A percentile compares a stretch with the other conserved stretches of the same genome.
Conservation (phyloP, 345 rosid species). For the Arabis hirsuta region DNA sequence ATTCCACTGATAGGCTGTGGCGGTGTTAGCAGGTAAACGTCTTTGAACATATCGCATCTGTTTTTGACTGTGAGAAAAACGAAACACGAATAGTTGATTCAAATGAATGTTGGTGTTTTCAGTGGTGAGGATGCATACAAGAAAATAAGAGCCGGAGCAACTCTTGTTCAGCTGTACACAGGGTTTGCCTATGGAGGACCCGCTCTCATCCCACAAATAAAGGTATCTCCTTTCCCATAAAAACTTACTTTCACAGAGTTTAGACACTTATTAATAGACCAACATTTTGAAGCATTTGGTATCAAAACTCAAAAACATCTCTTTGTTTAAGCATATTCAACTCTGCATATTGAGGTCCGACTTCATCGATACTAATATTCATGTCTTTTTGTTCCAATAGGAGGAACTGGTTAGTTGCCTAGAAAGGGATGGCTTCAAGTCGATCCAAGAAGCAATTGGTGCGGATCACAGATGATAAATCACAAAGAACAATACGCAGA, state of each 20-base stretch:
- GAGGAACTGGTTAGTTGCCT: constrained; percentile 84
- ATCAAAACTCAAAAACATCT: neutral
- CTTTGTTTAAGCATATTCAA: neutral
- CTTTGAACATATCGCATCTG: constrained; percentile 5
- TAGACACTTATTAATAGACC: neutral
- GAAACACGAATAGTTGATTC: neutral
- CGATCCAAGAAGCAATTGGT: constrained; percentile 82
- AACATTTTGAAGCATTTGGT: neutral
- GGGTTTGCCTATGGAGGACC: constrained; percentile 97
- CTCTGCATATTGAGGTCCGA: neutral
- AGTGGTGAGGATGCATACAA: constrained; percentile 99
- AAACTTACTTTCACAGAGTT: neutral
- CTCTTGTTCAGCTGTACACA: constrained; percentile 94
- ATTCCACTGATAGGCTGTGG: constrained; percentile 94
- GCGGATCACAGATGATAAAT: constrained; percentile 69
- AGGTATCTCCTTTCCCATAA: constrained; percentile 52
- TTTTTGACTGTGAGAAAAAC: constrained; percentile 5
- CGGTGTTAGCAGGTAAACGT: constrained; percentile 80
- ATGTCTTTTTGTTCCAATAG: constrained; percentile 42
- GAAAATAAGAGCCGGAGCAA: constrained; percentile 93
- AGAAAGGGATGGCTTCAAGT: constrained; percentile 92
- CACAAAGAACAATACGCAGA: constrained; percentile 25
- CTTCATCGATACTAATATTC: neutral
- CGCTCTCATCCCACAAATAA: constrained; percentile 88
- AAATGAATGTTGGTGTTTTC: constrained; percentile 28